A percentile compares a stretch with the other conserved stretches of the same genome.
phyloP scores from a whole-genome alignment of 352 stramenopile species.

The Pythium monospermum region DNA sequence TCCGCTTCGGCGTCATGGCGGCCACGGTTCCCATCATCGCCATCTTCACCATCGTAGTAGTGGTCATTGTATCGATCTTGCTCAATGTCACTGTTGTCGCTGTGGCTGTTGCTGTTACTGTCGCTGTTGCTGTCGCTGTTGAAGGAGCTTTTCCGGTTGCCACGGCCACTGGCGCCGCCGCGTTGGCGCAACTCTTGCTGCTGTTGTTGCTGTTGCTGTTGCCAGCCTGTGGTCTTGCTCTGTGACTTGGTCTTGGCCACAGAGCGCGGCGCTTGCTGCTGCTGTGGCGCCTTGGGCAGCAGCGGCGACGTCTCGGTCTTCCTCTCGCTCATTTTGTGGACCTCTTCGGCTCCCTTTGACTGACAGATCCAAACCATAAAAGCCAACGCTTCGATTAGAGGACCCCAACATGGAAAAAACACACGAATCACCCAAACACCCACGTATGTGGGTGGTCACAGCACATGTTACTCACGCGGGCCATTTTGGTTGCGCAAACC shows the following conservation, averaged over 20 bases:
- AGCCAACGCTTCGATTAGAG: neutral
- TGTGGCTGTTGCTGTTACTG: slow-evolving; percentile 1
- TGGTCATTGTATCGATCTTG: slow-evolving; percentile 7
- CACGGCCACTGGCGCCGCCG: neutral
- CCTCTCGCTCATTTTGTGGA: neutral
- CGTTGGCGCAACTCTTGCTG: slow-evolving; percentile 3
- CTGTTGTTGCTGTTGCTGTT: slow-evolving; percentile 1
- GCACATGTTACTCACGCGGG: no score
- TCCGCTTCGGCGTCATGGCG: neutral
- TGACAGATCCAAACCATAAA: no score
- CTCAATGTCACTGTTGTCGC: slow-evolving; percentile 3
- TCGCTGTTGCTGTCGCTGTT: slow-evolving; percentile 5
- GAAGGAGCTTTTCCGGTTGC: neutral
- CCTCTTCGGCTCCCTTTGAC: no score
- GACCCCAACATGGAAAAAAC: neutral
- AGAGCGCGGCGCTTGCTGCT: neutral
- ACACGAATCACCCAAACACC: slow-evolving; percentile 1
- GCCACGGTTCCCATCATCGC: slow-evolving; percentile 2
- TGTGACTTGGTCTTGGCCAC: no score
- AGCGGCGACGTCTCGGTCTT: slow-evolving; percentile 15
- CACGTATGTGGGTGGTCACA: no score
- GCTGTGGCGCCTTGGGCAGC: slow-evolving; percentile 5
- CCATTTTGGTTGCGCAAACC: neutral
- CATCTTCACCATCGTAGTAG: neutral
- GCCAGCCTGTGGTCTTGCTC: no score